Percentiles rank a stretch among this genome's conserved stretches.
Evolutionary conservation across 257 asterid genomes (phyloP).

Genomic region (Avicennia marina): DNA sequence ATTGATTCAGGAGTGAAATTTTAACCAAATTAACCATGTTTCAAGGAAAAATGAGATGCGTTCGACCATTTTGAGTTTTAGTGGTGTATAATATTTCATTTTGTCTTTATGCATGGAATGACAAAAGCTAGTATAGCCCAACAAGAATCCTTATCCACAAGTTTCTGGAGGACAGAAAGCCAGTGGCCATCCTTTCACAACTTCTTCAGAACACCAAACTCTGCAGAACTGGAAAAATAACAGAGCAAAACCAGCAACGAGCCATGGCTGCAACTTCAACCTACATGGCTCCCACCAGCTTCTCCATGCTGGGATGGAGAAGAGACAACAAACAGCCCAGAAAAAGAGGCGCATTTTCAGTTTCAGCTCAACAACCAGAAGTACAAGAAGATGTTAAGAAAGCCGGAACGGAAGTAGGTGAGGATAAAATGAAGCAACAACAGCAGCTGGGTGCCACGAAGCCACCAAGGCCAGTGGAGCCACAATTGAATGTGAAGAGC

Average conservation of each 20-base stretch:
- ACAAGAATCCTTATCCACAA: conserved; percentile 29
- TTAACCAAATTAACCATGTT: too few species aligned
- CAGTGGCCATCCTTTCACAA: conserved; percentile 7
- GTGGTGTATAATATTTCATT: too few species aligned
- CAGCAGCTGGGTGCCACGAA: conserved; percentile 19
- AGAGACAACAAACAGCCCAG: conserved; percentile 23
- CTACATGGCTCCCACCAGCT: conserved; percentile 47
- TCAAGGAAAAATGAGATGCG: too few species aligned
- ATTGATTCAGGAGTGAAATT: too few species aligned
- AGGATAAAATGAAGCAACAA: conserved; percentile 13
- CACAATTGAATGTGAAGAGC: conserved; percentile 61
- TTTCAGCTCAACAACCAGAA: conserved; percentile 51
- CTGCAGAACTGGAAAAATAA: neutral
- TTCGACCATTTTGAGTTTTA: too few species aligned
- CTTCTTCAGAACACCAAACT: conserved; percentile 1
- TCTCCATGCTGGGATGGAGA: conserved; percentile 50
- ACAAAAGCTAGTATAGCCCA: too few species aligned
- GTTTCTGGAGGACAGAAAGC: conserved; percentile 18
- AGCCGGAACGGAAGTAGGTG: conserved; percentile 20
- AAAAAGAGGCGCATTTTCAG: conserved; percentile 27
- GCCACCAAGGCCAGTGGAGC: conserved; percentile 58
- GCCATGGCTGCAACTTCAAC: conserved; percentile 65
- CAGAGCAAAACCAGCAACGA: neutral
- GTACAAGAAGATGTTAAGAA: conserved; percentile 28
- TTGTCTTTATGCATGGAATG: too few species aligned